Conservation (phyloP, 495 filamentous ascomycete species). For the Daldinia childiae region DNA sequence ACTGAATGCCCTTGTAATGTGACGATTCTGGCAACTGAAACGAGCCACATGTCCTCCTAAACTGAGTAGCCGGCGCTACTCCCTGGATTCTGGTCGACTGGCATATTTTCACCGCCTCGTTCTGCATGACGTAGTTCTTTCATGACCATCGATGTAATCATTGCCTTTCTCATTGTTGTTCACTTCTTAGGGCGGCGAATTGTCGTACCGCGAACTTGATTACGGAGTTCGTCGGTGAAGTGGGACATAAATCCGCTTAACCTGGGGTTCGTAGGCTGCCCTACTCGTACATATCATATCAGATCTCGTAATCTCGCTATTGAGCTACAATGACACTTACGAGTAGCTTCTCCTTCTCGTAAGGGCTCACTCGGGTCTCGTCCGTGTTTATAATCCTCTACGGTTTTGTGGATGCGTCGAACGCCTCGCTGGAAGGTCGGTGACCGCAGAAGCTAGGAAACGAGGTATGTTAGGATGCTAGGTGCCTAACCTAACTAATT, state of each 20-base stretch:
- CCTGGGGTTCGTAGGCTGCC: slow-evolving; percentile 6
- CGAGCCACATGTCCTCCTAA: not conserved
- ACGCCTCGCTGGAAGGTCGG: slow-evolving; percentile 54
- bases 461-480: not conserved
- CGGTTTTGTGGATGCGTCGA: slow-evolving; percentile 49
- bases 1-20: not conserved
- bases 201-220: slow-evolving; percentile 50
- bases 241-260: slow-evolving; percentile 44
- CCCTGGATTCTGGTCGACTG: not conserved
- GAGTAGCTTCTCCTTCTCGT: slow-evolving; percentile 54
- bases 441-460: slow-evolving; percentile 49
- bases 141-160: not conserved
- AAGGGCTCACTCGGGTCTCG: slow-evolving; percentile 55
- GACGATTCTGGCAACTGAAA: not conserved
- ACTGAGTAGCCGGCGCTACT: not conserved
- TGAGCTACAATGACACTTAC: slow-evolving; percentile 27
- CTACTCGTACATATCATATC: slow-evolving; percentile 15
- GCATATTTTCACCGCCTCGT: not conserved
- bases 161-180: not conserved
- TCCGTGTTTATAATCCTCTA: slow-evolving; percentile 52
- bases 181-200: slow-evolving; percentile 41
- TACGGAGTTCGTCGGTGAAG: slow-evolving; percentile 52
- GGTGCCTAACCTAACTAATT: not conserved
- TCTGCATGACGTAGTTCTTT: not conserved
- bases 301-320: not conserved